Evolutionary conservation across 441 rosid species (phyloP), one percentile per base, ranked within the genome.

Genomic region (Gossypium schwendimanii): DNA sequence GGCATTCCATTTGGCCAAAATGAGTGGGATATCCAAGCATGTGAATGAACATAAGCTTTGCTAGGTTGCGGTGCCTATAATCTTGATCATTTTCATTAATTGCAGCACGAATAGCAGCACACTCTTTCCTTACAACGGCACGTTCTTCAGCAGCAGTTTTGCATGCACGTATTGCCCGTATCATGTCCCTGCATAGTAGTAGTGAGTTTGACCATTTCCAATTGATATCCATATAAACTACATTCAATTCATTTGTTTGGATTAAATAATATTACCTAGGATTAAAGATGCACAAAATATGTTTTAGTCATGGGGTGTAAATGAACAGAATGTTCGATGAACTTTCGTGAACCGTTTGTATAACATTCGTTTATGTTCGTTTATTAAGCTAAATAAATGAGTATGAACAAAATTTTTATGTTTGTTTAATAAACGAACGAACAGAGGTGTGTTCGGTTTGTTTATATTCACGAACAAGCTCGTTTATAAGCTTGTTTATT

Each of bases 21-120:
- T 96, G 99, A n/a, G 99, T 96, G 6, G 99, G 99, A 79, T 96
- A 96, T 72, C 99, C 99, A 69, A 96, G 97, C 98, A 96, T 96
- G 81, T 96, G 99, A 78, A 96, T 96, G 73, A 93, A 96, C 99
- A 96, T 96, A 78, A 96, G 99, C 80, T 96, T 96, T 17, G 99
- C 99, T 63, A 93, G 88, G 85, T 90, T 90, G 21, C 91, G 80
- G 72, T 90, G 94, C 75, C 98, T 88, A 81, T 90, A 91, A 52
- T 91, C 97, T 24, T 83, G 93, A 75, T 90, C 99, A 75, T 93
- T 85, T 71, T 91, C 99, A 80, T 96, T 93, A 61, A 96, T 91
- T 54, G 93, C 70, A 58, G 93, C 89, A 70, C 99, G 90, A 75
- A 96, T 96, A 66, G 92, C 93, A 1, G 98, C 99, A 84, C 98